Evolutionary conservation across 148 eudicot species (phyloP).

Genomic region (Rheum nobile): DNA sequence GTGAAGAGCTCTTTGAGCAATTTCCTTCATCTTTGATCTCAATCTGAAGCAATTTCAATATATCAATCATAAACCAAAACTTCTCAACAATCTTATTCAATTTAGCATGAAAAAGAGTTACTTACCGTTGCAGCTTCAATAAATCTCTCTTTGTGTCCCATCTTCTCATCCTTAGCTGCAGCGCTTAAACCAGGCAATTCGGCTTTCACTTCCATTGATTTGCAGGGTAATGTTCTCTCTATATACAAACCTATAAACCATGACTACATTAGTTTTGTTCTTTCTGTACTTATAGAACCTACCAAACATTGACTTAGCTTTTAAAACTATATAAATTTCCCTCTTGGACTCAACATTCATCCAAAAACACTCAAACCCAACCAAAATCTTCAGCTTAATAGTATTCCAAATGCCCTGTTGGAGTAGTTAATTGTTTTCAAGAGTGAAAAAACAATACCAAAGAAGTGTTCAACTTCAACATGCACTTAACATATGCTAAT

Average conservation of each 20-base stretch:
- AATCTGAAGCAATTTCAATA: background rate
- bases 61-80: no score
- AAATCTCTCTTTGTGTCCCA: background rate
- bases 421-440: background rate
- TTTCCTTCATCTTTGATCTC: constrained; percentile 2
- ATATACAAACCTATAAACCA: background rate
- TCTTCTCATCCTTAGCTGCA: background rate
- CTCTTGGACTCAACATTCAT: background rate
- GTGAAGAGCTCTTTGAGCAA: background rate
- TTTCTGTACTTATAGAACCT: constrained; percentile 2
- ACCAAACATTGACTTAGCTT: constrained; percentile 5
- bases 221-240: background rate
- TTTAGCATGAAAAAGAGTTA: background rate
- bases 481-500: background rate
- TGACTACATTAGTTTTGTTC: constrained; percentile 4
- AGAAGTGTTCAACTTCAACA: constrained; percentile 3
- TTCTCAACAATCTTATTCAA: no score
- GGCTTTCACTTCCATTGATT: constrained; percentile 5
- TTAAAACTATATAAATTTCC: background rate
- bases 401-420: background rate
- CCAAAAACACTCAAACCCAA: background rate
- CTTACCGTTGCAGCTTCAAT: background rate
- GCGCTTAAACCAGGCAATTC: background rate
- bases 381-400: background rate
- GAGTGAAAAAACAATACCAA: background rate